Base-by-base conservation (phyloP, 2,329 filamentous ascomycete genomes). In the Phaeoacremonium minimum region DNA sequence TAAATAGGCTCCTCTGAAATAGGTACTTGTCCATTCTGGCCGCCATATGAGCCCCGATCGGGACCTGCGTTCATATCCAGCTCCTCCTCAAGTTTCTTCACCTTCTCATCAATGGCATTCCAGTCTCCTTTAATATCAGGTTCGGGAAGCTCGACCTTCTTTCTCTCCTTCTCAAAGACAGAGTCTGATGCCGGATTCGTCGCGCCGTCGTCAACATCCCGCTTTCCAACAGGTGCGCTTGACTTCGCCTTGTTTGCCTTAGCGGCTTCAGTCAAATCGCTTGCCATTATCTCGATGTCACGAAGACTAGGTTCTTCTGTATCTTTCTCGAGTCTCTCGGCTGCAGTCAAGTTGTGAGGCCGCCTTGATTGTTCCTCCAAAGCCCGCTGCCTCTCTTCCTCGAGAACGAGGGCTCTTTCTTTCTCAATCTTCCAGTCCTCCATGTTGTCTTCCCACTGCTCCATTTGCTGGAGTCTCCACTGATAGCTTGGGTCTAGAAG, bases 401-500 rank as follows among this genome's bases (percentile, higher is more conserved):
- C 32, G 7, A 18, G 11, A 13, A 31, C 28, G 19, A 46, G 30
- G 4, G 44, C 40, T 36, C 54, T 42, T 26, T 51, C 40, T 37
- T 55, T 47, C 44, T 63, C 48, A 11, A 51, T 51, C 37, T 71
- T 61, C 44, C 61, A 60, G 28, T 63, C 52, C 36, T 67, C 64
- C 51, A 61, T 47, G 15, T 47, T 45, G 7, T 52, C 44, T 19
- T 65, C 29, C 36, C 71, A 80, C 4, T 63, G 52, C 15, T 49
- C 53, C 30, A 75, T 50, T 46, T 70, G 52, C 22, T 57, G 40
- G 2, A 68, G 61, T 28, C 76, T 65, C 45, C 53, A 66, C 2
- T 53, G 54, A 9, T 55, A 59, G 5, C 61, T 57, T 0, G 69
- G 67, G 43, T 80, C 76, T 1, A 80, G 53, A 13, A 49, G 49